phyloP scores from a whole-genome alignment of 345 rosid genomes.

The Physaria fendleri region DNA sequence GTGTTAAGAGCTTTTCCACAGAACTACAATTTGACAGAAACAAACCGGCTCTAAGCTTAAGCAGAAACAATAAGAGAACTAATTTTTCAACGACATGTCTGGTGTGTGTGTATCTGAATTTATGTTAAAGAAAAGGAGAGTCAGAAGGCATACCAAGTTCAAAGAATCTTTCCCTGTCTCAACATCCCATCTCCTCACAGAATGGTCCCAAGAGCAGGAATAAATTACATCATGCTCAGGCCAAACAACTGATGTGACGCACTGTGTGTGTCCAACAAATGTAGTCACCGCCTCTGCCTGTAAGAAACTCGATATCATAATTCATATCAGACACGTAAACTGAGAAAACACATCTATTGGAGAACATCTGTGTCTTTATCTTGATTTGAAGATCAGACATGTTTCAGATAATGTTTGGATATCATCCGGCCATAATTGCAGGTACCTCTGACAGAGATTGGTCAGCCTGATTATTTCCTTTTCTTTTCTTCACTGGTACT shows the following conservation, averaged over 20 bases:
- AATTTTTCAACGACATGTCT: neutral
- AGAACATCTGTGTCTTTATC: neutral
- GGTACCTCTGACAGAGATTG: conserved; percentile 76
- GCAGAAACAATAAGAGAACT: neutral
- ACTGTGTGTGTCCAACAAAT: conserved; percentile 85
- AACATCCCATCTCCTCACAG: conserved; percentile 84
- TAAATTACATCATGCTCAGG: conserved; percentile 61
- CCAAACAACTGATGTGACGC: conserved; percentile 85
- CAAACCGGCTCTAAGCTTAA: neutral
- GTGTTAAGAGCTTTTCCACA: conserved; percentile 79
- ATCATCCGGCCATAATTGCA: neutral
- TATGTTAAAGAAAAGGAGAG: neutral
- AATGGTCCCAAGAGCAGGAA: conserved; percentile 96
- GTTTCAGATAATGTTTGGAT: neutral
- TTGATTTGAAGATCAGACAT: neutral
- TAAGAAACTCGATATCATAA: neutral
- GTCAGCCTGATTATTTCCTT: conserved; percentile 50
- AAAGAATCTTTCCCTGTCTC: conserved; percentile 71
- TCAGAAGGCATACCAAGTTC: conserved; percentile 48
- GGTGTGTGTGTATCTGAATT: neutral
- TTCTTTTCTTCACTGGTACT: conserved; percentile 78
- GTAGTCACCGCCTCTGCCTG: conserved; percentile 80
- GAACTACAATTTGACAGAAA: conserved; percentile 40
- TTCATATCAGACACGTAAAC: neutral
- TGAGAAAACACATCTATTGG: neutral